Evolutionary conservation across 257 asterid species (phyloP).

Genomic region (Galeopsis tetrahit): DNA sequence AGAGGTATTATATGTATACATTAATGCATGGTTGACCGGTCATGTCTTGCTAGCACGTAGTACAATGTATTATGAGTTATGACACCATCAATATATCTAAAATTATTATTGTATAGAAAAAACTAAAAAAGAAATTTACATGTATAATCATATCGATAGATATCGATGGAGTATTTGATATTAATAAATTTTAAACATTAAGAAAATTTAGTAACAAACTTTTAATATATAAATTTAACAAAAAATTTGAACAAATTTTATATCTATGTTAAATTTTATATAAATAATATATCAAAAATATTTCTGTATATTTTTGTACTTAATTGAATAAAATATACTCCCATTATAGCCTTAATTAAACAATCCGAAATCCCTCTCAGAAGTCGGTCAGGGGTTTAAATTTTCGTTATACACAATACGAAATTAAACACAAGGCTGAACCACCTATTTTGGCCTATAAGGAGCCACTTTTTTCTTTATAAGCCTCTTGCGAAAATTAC

Average conservation of each 20-base stretch:
- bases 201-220: too few relatives aligned
- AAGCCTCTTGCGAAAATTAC: constrained; percentile 53
- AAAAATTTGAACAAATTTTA: too few relatives aligned
- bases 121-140: neutral
- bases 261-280: neutral
- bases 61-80: neutral
- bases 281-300: constrained; percentile 33
- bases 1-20: too few relatives aligned
- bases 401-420: constrained; percentile 71
- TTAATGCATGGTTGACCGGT: neutral
- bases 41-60: neutral
- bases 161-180: too few relatives aligned
- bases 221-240: too few relatives aligned
- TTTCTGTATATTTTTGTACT: constrained; percentile 40
- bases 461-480: constrained; percentile 75
- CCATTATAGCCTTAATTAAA: constrained; percentile 67
- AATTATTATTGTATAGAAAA: neutral
- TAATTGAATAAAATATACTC: constrained; percentile 62
- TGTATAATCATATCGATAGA: neutral
- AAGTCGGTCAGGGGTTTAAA: constrained; percentile 73
- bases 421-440: constrained; percentile 62
- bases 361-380: constrained; percentile 84
- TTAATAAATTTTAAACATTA: neutral
- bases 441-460: constrained; percentile 55
- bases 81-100: neutral